These are phyloP conservation scores for Septoria linicola DNA, from an alignment of 2,329 filamentous ascomycete genomes.

Conservation along the genomic window DNA sequence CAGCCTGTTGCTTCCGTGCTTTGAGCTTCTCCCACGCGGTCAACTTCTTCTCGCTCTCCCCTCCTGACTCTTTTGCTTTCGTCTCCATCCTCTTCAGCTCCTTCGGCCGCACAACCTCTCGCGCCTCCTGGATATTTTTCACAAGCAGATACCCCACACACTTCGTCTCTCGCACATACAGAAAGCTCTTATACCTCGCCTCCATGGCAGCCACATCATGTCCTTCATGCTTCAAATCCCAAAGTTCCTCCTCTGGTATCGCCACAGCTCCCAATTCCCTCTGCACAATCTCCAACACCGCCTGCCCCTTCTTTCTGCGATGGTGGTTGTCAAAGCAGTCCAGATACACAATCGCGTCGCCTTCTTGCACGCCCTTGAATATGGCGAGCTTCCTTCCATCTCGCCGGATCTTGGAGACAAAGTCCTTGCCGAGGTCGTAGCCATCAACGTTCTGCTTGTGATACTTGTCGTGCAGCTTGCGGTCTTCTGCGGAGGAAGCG, in stretches of 20 bases:
- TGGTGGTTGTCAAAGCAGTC: slow-evolving; percentile 54
- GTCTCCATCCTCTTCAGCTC: background rate
- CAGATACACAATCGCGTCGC: slow-evolving; percentile 58
- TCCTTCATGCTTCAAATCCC: slow-evolving; percentile 48
- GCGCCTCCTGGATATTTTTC: slow-evolving; percentile 60
- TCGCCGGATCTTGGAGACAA: slow-evolving; percentile 45
- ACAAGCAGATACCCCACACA: slow-evolving; percentile 63
- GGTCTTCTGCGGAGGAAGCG: slow-evolving; percentile 60
- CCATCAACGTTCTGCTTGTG: slow-evolving; percentile 62
- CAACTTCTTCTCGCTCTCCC: slow-evolving; percentile 18
- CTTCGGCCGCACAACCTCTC: slow-evolving; percentile 45
- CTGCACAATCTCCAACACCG: slow-evolving; percentile 60
- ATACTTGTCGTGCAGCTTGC: slow-evolving; percentile 62
- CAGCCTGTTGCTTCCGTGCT: slow-evolving; percentile 27
- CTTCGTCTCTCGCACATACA: slow-evolving; percentile 61
- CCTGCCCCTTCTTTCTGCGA: slow-evolving; percentile 55
- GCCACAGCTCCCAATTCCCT: slow-evolving; percentile 61
- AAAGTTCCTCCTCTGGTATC: slow-evolving; percentile 58
- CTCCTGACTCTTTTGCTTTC: slow-evolving; percentile 12
- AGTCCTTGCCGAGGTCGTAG: slow-evolving; percentile 60
- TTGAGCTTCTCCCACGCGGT: slow-evolving; percentile 27
- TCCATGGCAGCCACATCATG: slow-evolving; percentile 22
- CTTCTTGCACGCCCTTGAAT: slow-evolving; percentile 29
- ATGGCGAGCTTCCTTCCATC: slow-evolving; percentile 6
- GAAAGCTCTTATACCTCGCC: slow-evolving; percentile 59